These are phyloP conservation scores for Glonium stellatum DNA, from an alignment of 495 filamentous ascomycete species.

Conservation along the genomic window DNA sequence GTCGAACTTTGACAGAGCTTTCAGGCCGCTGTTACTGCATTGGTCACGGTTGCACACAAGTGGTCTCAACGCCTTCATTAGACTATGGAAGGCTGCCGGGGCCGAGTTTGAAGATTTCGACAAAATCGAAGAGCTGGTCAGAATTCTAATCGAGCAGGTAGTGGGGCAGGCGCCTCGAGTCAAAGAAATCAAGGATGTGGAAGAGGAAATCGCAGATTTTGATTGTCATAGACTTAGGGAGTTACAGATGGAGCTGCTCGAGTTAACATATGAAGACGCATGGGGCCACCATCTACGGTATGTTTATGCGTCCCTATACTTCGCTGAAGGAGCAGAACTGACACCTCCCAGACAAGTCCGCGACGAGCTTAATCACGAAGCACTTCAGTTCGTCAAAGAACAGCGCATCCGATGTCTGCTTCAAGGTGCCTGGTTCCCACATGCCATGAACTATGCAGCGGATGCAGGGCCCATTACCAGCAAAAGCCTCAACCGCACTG, in stretches of 20 bases:
- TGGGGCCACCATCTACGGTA: constrained; percentile 79
- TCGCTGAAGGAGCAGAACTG: neutral
- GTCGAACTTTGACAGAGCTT: constrained; percentile 75
- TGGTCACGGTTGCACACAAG: constrained; percentile 94
- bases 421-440: constrained; percentile 83
- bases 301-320: neutral
- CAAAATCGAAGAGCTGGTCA: constrained; percentile 82
- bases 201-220: constrained; percentile 80
- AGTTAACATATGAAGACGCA: constrained; percentile 83
- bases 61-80: constrained; percentile 80
- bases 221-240: constrained; percentile 69
- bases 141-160: constrained; percentile 86
- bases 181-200: constrained; percentile 81
- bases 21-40: constrained; percentile 81
- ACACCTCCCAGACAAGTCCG: constrained; percentile 58
- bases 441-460: constrained; percentile 39
- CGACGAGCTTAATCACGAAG: constrained; percentile 88
- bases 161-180: constrained; percentile 76
- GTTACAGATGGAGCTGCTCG: constrained; percentile 91
- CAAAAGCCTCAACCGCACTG: constrained; percentile 36
- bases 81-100: constrained; percentile 83
- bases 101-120: constrained; percentile 81
- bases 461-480: constrained; percentile 36
- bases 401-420: constrained; percentile 90
- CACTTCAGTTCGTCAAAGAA: constrained; percentile 91